Base-by-base conservation (phyloP, 1,139 yeast species). In the Pichia sp. region DNA sequence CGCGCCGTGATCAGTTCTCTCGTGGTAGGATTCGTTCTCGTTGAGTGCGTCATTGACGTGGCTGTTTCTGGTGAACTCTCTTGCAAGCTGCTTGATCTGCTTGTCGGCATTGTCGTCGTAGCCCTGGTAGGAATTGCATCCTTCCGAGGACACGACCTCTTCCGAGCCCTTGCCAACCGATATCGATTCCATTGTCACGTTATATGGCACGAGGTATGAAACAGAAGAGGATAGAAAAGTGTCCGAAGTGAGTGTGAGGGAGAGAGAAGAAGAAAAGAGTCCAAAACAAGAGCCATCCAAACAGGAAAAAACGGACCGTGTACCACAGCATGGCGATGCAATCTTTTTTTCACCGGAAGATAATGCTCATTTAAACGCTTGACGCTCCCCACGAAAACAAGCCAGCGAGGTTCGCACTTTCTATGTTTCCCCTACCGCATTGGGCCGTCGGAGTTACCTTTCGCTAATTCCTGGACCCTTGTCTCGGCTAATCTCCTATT, bases 11-110 rank as follows among this genome's bases (percentile, higher is more conserved):
- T 36, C 13, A 1, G 23, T 45, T 13, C 15, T 26, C 49, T 47
- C 34, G 38, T 38, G 11, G 26, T 23, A 23, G 26, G 26, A 47
- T 54, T 36, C 41, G 16, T 36, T 36, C n/a, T 36, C 41, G 16
- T 36, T n/a, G 41, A 36, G 41, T 6, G 41, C 41, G 13, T n/a
- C 41, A n/a, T 53, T 51, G 46, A 53, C 31, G 40, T 29, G 40
- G 48, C 63, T 60, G 34, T 58, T 59, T 51, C 64, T 63, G 36
- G 79, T 73, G 71, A 70, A 78, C 74, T 56, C 82, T 77, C 70
- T 75, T 61, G 95, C 95, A 75, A 87, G 46, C 75, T 83, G 73
- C 74, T 81, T 59, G 81, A 84, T 68, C 48, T 71, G 59, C 4
- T 63, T 56, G 32, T 70, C 72, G 4, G 72, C 67, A 1, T 57